phyloP scores from a whole-genome alignment of 495 filamentous ascomycete genomes.

The Tuber microsphaerosporum region DNA sequence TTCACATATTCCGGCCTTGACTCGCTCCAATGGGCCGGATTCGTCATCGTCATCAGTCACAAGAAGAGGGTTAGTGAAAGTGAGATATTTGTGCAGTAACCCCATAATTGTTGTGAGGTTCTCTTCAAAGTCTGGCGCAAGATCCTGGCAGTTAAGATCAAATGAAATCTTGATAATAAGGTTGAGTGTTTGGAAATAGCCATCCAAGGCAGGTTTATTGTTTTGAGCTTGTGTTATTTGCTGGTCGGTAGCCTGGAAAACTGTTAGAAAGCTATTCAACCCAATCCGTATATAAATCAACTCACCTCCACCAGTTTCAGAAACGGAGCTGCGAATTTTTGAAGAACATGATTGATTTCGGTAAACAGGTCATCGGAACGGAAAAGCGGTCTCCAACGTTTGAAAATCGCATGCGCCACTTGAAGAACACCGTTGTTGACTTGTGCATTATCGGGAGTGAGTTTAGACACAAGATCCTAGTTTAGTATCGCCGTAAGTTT shows the following conservation, averaged over 20 bases:
- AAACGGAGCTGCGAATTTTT: conserved; percentile 73
- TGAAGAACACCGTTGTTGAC: conserved; percentile 89
- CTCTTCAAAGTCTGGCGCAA: conserved; percentile 79
- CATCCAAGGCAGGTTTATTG: conserved; percentile 64
- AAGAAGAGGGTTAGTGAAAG: conserved; percentile 74
- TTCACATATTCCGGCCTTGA: conserved; percentile 89
- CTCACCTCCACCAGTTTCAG: conserved; percentile 66
- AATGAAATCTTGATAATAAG: conserved; percentile 84
- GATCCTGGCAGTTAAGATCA: conserved; percentile 92
- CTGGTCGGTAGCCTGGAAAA: conserved; percentile 53
- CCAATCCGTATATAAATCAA: not conserved
- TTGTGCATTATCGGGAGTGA: conserved; percentile 66
- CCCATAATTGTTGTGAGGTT: conserved; percentile 65
- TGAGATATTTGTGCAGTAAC: conserved; percentile 85
- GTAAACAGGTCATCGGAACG: conserved; percentile 81
- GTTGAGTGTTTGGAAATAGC: conserved; percentile 73
- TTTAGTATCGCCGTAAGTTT: not conserved
- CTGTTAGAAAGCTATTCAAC: conserved; percentile 6
- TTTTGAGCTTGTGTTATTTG: conserved; percentile 67
- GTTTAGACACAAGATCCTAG: conserved; percentile 78
- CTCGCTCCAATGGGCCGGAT: conserved; percentile 69
- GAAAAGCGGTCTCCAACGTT: conserved; percentile 88
- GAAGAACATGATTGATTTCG: conserved; percentile 90
- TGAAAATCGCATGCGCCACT: conserved; percentile 97
- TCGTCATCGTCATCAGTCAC: conserved; percentile 80